These are phyloP conservation scores for Hirschioporus abietinus DNA, from an alignment of 768 basidiomycete species.

Conservation along the genomic window DNA sequence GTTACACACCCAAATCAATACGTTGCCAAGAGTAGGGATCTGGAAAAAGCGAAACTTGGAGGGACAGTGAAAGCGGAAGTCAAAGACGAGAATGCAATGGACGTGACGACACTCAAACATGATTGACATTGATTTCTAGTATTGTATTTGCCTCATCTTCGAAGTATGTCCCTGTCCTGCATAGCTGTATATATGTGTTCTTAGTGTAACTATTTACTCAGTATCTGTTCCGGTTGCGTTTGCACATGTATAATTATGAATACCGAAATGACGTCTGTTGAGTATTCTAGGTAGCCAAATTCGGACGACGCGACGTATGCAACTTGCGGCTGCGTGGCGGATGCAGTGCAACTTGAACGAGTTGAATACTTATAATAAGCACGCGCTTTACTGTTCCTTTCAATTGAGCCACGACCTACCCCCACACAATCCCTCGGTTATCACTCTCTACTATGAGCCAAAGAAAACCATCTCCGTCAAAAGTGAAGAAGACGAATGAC, in stretches of 20 bases:
- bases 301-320: neutral
- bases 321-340: neutral
- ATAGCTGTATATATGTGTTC: neutral
- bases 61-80: conserved; percentile 20
- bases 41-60: conserved; percentile 37
- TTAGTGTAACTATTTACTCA: neutral
- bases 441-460: conserved; percentile 36
- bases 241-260: neutral
- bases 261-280: neutral
- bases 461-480: conserved; percentile 37
- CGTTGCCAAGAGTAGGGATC: conserved; percentile 65
- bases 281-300: neutral
- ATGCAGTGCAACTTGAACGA: neutral
- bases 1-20: conserved; percentile 95
- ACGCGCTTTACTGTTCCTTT: neutral
- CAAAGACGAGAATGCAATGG: conserved; percentile 39
- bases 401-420: neutral
- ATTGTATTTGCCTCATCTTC: neutral
- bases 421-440: conserved; percentile 6
- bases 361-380: neutral
- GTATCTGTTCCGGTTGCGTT: neutral
- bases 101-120: conserved; percentile 30
- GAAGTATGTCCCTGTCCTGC: neutral
- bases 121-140: conserved; percentile 7
- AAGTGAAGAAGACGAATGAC: conserved; percentile 20